These are phyloP conservation scores for Veloboletus limbatus DNA, from an alignment of 1,284 basidiomycete genomes.

Conservation along the genomic window DNA sequence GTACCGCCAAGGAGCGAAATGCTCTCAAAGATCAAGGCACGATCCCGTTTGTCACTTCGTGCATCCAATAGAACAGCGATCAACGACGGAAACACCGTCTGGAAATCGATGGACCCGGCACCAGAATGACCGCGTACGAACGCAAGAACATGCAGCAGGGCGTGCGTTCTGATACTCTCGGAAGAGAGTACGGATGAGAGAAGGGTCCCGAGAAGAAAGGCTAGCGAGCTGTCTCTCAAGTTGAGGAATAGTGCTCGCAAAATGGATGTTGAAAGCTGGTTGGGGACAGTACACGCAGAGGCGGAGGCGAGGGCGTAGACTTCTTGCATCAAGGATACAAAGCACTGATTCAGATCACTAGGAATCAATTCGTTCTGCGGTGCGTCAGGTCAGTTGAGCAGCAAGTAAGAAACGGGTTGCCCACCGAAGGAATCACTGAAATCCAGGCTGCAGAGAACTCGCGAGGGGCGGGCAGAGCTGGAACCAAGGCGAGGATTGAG, in stretches of 20 bases:
- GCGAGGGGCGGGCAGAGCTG: slow-evolving; percentile 46
- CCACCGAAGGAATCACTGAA: slow-evolving; percentile 18
- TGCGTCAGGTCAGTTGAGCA: background rate
- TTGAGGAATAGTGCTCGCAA: slow-evolving; percentile 67
- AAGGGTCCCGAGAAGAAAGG: slow-evolving; percentile 81
- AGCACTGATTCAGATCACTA: slow-evolving; percentile 38
- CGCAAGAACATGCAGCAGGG: slow-evolving; percentile 67
- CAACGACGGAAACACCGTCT: slow-evolving; percentile 79
- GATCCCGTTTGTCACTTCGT: slow-evolving; percentile 58
- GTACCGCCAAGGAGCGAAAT: slow-evolving; percentile 50
- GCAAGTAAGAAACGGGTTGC: background rate
- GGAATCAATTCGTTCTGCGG: slow-evolving; percentile 11
- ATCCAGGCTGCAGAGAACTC: slow-evolving; percentile 42
- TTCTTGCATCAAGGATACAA: slow-evolving; percentile 53
- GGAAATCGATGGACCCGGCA: slow-evolving; percentile 73
- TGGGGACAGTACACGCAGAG: slow-evolving; percentile 36
- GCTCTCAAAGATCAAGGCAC: slow-evolving; percentile 65
- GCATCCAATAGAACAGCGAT: slow-evolving; percentile 62
- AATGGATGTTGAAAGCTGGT: slow-evolving; percentile 51
- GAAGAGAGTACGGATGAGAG: slow-evolving; percentile 28
- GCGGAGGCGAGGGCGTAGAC: slow-evolving; percentile 66
- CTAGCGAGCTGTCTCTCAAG: slow-evolving; percentile 69
- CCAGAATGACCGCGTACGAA: slow-evolving; percentile 73
- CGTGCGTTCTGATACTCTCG: slow-evolving; percentile 41
- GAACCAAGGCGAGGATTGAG: slow-evolving; percentile 48